phyloP scores from a whole-genome alignment of 2,329 filamentous ascomycete genomes.

The Fusarium clavum region DNA sequence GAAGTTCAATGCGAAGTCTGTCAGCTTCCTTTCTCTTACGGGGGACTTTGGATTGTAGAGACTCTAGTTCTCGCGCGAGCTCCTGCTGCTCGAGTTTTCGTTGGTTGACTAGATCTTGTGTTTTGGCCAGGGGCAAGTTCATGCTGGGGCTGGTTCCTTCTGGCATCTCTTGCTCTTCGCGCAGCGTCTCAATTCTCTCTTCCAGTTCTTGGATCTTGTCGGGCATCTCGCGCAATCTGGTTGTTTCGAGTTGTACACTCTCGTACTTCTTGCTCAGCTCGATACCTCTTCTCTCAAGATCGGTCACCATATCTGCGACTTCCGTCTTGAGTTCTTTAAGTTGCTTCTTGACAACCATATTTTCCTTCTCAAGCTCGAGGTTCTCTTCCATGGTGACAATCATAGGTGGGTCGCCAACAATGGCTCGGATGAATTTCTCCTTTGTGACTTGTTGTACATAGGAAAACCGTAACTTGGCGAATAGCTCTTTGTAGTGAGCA shows the following conservation, averaged over 20 bases:
- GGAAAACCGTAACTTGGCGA: slow-evolving; percentile 94
- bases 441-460: slow-evolving; percentile 99
- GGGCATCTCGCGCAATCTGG: slow-evolving; percentile 64
- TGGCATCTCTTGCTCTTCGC: slow-evolving; percentile 52
- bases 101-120: slow-evolving; percentile 63
- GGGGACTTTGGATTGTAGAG: slow-evolving; percentile 70
- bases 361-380: slow-evolving; percentile 75
- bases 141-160: slow-evolving; percentile 56
- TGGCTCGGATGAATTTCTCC: slow-evolving; percentile 94
- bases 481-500: slow-evolving; percentile 91
- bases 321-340: slow-evolving; percentile 85
- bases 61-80: slow-evolving; percentile 72
- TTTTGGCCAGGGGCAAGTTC: slow-evolving; percentile 69
- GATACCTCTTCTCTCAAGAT: slow-evolving; percentile 74
- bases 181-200: slow-evolving; percentile 59
- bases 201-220: slow-evolving; percentile 62
- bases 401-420: slow-evolving; percentile 89
- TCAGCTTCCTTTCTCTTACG: slow-evolving; percentile 76
- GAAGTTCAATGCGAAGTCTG: slow-evolving; percentile 73
- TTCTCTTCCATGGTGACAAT: slow-evolving; percentile 89
- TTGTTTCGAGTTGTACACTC: slow-evolving; percentile 60
- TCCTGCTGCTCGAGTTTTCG: slow-evolving; percentile 64
- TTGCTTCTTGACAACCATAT: slow-evolving; percentile 77
- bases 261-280: slow-evolving; percentile 69
- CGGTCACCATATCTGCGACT: slow-evolving; percentile 77